Base-by-base conservation (phyloP, 768 basidiomycete species). In the Psilocybe azurescens region DNA sequence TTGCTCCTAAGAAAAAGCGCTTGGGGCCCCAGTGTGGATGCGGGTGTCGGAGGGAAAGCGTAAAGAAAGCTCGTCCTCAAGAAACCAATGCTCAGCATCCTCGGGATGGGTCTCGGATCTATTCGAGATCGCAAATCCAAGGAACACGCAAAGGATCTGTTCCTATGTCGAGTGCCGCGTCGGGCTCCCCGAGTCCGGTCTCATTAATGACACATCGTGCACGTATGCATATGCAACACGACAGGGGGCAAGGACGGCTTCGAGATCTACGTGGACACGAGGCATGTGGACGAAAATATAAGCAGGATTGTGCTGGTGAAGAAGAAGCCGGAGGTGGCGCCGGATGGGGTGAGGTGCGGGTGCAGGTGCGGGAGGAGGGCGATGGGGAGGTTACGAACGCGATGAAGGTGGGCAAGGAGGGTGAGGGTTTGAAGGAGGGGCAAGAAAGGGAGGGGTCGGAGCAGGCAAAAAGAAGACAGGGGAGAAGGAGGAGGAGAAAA, bases 61-160 rank as follows among this genome's bases (percentile, higher is more conserved):
- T n/a, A n/a, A n/a, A n/a, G n/a, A n/a, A n/a, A 83, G 20, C 82
- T 92, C 61, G 87, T 90, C 9, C 90, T 88, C 14, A 91, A 90
- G 77, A 91, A 90, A 70, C 87, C 86, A 1, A 91, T 86, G 67
- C 81, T 91, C 24, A 67, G 75, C 48, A 69, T 83, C 33, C 75
- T 81, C 24, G n/a, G 72, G 36, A 69, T 74, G 24, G 73, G 72
- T 29, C 54, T 53, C n/a, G 59, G 56, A 49, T 56, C 36, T 11
- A 39, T 18, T 11, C 46, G 38, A 9, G 46, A 60, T 47, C 29
- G 69, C 51, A 75, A 71, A 60, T 69, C 75, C 13, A 75, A 75
- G 53, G 76, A 76, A 46, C 72, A 71, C 44, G 71, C 61, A 1
- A 75, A 74, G 10, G 89, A 91, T 67, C 76, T 90, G 48, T n/a